Evolutionary conservation across 768 basidiomycete genomes (phyloP), one percentile per base, ranked within the genome.

Genomic region (Sarcodon aspratus): DNA sequence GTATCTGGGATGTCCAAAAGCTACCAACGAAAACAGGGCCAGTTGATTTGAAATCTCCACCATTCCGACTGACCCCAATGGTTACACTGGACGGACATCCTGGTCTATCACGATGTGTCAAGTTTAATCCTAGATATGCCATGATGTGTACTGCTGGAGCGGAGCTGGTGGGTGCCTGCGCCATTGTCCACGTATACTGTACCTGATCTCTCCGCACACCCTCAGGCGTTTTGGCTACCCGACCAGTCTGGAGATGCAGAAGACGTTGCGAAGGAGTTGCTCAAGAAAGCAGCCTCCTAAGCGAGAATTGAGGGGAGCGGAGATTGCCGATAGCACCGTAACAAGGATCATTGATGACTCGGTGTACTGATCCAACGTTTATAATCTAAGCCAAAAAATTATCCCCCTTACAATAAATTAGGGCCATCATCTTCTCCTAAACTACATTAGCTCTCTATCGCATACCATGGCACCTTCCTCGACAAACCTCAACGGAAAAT

Each of bases 131-230:
- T 7, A 78, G 88, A 50, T 74, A 77, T 51, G 83, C 84, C 32
- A 95, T 97, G 91, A 73, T 97, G 72, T 81, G 78, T 50, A 79
- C 79, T 9, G 90, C 88, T 27, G 90, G 91, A 13, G 71, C 78
- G 51, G 90, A 94, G 60, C 61, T 96, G 69, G 94, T 93, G 55
- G 54, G 74, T 53, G 36, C 54, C 21, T 45, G 43, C 49, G 43
- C 43, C 35, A 10, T 8, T n/a, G n/a, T 34, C 35, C 33, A 34
- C 50, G 48, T 51, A 40, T 32, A 46, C 38, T 13, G 36, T 15
- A 42, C 40, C 27, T 13, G 18, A 9, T 8, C 27, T 9, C 13
- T 27, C 13, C 40, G 40, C 13, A 27, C 48, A 10, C 35, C n/a
- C 32, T 9, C 47, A 80, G 79, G 74, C 80, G 0, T 75, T 82